Evolutionary conservation across 352 stramenopile genomes (phyloP).

Genomic region (Elongisporangium anandrum): DNA sequence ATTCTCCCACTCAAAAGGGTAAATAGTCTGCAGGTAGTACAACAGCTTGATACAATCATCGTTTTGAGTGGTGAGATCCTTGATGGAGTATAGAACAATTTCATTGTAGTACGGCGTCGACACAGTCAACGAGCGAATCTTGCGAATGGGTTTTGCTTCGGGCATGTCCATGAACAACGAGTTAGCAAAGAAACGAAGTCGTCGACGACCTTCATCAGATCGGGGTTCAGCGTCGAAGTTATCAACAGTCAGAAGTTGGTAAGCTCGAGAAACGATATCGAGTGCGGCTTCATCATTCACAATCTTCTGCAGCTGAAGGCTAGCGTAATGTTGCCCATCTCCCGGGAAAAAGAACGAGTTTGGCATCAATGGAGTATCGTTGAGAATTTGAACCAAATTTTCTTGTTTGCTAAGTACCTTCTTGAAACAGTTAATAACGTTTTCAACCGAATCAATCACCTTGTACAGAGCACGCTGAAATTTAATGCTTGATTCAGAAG

Average conservation of each 20-base stretch:
- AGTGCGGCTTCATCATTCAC: slow-evolving; percentile 76
- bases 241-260: slow-evolving; percentile 78
- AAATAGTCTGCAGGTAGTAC: slow-evolving; percentile 92
- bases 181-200: slow-evolving; percentile 81
- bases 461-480: slow-evolving; percentile 81
- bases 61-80: slow-evolving; percentile 81
- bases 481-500: slow-evolving; percentile 73
- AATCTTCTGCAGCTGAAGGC: slow-evolving; percentile 68
- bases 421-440: slow-evolving; percentile 78
- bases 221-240: slow-evolving; percentile 84
- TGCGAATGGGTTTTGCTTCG: slow-evolving; percentile 75
- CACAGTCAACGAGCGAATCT: slow-evolving; percentile 76
- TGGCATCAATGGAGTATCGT: slow-evolving; percentile 76
- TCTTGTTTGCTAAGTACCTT: slow-evolving; percentile 81
- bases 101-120: slow-evolving; percentile 85
- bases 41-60: slow-evolving; percentile 94
- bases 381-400: slow-evolving; percentile 77
- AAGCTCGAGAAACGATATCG: slow-evolving; percentile 78
- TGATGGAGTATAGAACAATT: slow-evolving; percentile 87
- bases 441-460: slow-evolving; percentile 80
- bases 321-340: slow-evolving; percentile 75
- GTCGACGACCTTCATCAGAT: slow-evolving; percentile 75
- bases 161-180: slow-evolving; percentile 89
- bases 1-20: slow-evolving; percentile 82
- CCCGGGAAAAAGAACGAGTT: slow-evolving; percentile 88